A percentile compares a stretch with the other conserved stretches of the same genome.
Evolutionary conservation across 805 yeast genomes (phyloP).

Genomic region (Wickerhamiella bombiphila): DNA sequence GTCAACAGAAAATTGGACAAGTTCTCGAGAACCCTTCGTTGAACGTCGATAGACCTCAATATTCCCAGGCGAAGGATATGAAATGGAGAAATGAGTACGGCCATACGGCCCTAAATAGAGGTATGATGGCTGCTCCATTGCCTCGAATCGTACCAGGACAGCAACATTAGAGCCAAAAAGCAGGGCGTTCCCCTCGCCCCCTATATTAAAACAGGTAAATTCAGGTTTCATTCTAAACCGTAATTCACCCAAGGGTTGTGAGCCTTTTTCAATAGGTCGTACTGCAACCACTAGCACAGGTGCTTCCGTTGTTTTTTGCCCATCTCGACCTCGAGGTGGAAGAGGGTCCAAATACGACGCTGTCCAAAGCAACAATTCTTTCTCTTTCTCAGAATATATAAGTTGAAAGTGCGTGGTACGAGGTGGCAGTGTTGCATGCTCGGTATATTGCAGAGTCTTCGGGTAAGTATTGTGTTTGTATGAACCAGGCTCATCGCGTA

Average conservation of each 20-base stretch:
- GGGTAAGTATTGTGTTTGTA: neutral
- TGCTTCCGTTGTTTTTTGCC: too few species aligned
- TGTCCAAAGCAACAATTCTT: neutral
- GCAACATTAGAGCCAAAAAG: too few species aligned
- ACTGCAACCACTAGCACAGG: too few species aligned
- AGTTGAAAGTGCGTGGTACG: neutral
- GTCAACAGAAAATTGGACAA: neutral
- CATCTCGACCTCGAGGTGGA: too few species aligned
- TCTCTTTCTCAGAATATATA: neutral
- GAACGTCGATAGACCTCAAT: neutral
- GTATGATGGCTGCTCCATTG: too few species aligned
- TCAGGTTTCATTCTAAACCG: neutral
- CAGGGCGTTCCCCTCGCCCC: neutral
- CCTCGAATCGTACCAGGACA: too few species aligned
- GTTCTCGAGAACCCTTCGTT: neutral
- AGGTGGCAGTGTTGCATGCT: neutral
- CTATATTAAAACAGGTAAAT: conserved; percentile 1
- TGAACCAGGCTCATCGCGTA: neutral
- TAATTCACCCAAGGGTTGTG: neutral
- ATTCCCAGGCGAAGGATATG: neutral
- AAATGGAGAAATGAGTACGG: neutral
- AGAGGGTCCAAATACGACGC: too few species aligned
- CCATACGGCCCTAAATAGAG: neutral
- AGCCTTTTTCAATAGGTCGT: neutral
- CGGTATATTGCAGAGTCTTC: neutral